Conservation (phyloP, 2,329 filamentous ascomycete genomes). For the Myriosclerotinia duriaeana region DNA sequence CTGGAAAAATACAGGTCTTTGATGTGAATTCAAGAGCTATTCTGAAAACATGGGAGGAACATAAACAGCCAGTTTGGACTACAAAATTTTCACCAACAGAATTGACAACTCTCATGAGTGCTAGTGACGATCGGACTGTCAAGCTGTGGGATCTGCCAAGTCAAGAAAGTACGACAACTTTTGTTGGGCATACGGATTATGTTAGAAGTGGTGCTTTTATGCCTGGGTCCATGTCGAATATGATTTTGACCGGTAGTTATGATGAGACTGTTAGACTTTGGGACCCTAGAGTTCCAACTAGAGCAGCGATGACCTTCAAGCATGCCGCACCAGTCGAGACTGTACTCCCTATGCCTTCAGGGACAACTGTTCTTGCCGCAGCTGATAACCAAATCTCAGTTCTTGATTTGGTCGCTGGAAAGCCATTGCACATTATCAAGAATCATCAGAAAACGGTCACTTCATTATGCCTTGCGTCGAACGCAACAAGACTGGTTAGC, state of each 20-base stretch:
- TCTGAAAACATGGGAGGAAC: slow-evolving; percentile 89
- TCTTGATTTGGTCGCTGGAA: slow-evolving; percentile 86
- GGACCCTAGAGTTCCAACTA: slow-evolving; percentile 76
- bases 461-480: slow-evolving; percentile 75
- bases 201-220: slow-evolving; percentile 86
- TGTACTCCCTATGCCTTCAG: slow-evolving; percentile 82
- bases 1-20: slow-evolving; percentile 90
- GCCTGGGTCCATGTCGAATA: slow-evolving; percentile 65
- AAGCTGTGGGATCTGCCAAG: slow-evolving; percentile 90
- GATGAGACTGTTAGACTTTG: slow-evolving; percentile 91
- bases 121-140: slow-evolving; percentile 89
- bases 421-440: slow-evolving; percentile 79
- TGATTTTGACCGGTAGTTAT: slow-evolving; percentile 89
- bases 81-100: slow-evolving; percentile 90
- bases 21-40: slow-evolving; percentile 88
- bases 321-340: slow-evolving; percentile 85
- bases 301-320: slow-evolving; percentile 87
- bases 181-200: slow-evolving; percentile 88
- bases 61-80: slow-evolving; percentile 91
- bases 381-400: slow-evolving; percentile 86
- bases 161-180: slow-evolving; percentile 71
- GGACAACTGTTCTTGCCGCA: slow-evolving; percentile 81
- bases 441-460: slow-evolving; percentile 99
- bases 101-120: slow-evolving; percentile 81
- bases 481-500: slow-evolving; percentile 77